Evolutionary conservation across 139 green algal genomes (phyloP).

Genomic region (Volvox reticuliferus): DNA sequence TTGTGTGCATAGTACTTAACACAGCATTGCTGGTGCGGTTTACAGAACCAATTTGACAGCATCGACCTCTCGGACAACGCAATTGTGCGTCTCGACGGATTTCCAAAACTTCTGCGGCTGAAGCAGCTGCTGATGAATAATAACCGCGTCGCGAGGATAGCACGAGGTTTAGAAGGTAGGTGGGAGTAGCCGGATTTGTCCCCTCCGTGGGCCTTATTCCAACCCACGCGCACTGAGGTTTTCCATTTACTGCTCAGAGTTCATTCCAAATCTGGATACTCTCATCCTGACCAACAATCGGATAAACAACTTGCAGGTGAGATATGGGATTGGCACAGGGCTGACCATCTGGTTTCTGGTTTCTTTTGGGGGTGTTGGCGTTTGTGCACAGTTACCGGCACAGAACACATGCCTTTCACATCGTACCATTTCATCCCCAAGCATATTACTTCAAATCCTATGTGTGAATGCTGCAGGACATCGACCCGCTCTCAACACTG

Average conservation of each 20-base stretch:
- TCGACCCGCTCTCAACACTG: constrained; percentile 88
- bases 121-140: constrained; percentile 92
- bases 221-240: no score
- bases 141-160: constrained; percentile 92
- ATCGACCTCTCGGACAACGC: constrained; percentile 98
- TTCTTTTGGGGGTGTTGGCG: no score
- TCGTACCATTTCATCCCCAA: no score
- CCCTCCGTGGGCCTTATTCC: no score
- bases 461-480: constrained; percentile 71
- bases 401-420: no score
- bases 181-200: background rate
- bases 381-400: background rate
- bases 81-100: constrained; percentile 95
- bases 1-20: background rate
- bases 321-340: constrained; percentile 13
- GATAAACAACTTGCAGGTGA: constrained; percentile 86
- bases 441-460: no score
- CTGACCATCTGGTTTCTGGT: no score
- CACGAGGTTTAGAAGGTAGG: constrained; percentile 77
- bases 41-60: constrained; percentile 97
- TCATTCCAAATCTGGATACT: constrained; percentile 84
- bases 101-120: constrained; percentile 89
- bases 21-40: background rate
- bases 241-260: background rate
- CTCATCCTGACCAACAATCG: constrained; percentile 96